A percentile compares a stretch with the other conserved stretches of the same genome.
These are phyloP conservation scores for Penicillium sp. DNA, from an alignment of 2,329 filamentous ascomycete species.

Conservation along the genomic window DNA sequence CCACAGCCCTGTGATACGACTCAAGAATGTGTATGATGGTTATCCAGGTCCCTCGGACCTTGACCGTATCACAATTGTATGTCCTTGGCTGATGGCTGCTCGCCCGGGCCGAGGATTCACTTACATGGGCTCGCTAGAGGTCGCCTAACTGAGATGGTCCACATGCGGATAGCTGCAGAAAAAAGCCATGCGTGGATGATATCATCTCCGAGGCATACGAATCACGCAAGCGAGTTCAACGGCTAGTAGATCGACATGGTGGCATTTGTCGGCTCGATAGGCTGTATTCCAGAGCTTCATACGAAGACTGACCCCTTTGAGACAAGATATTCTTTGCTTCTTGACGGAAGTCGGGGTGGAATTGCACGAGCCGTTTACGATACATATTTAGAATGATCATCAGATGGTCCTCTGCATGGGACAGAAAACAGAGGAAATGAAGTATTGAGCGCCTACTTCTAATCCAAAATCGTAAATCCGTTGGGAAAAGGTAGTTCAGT, in stretches of 20 bases:
- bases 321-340: constrained; percentile 20
- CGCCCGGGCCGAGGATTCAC: constrained; percentile 6
- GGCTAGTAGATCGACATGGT: not conserved
- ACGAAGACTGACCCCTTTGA: constrained; percentile 4
- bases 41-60: not conserved
- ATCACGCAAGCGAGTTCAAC: not conserved
- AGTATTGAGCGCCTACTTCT: not conserved
- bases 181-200: constrained; percentile 22
- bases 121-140: constrained; percentile 3
- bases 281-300: constrained; percentile 7
- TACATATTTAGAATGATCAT: not conserved
- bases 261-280: constrained; percentile 12
- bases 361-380: constrained; percentile 10
- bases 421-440: constrained; percentile 5
- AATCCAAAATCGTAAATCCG: not conserved
- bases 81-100: not conserved
- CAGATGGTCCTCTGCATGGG: constrained; percentile 20
- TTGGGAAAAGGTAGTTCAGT: not conserved
- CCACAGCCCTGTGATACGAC: constrained; percentile 30
- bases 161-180: constrained; percentile 29
- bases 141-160: constrained; percentile 14
- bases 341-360: constrained; percentile 9
- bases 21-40: constrained; percentile 18
- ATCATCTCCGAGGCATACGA: constrained; percentile 21
- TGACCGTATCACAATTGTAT: not conserved